Percentiles rank a stretch among this genome's conserved stretches.
Evolutionary conservation across 2,329 filamentous ascomycete species (phyloP).

Genomic region (Penicillium sclerotigenum): DNA sequence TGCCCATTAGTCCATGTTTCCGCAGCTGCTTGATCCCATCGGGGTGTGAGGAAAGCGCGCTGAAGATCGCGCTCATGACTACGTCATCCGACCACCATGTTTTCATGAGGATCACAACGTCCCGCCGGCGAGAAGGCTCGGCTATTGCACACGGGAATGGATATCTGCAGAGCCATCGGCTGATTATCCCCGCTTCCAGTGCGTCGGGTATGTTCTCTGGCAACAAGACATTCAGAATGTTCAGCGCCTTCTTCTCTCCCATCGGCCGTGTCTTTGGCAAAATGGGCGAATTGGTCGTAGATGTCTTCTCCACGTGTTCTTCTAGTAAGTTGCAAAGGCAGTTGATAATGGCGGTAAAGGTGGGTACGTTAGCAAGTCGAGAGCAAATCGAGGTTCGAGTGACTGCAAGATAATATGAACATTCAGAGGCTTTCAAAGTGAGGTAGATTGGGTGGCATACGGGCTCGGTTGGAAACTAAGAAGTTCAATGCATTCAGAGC

Average conservation of each 20-base stretch:
- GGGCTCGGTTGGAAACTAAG: slow-evolving; percentile 40
- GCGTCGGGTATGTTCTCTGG: slow-evolving; percentile 56
- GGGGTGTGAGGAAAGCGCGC: slow-evolving; percentile 35
- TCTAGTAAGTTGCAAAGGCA: slow-evolving; percentile 44
- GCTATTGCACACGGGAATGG: slow-evolving; percentile 60
- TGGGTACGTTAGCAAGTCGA: slow-evolving; percentile 35
- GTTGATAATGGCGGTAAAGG: slow-evolving; percentile 40
- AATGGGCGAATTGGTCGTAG: slow-evolving; percentile 36
- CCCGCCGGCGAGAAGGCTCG: slow-evolving; percentile 46
- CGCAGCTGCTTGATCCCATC: slow-evolving; percentile 43
- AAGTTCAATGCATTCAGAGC: slow-evolving; percentile 46
- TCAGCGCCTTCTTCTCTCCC: slow-evolving; percentile 44
- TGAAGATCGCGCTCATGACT: slow-evolving; percentile 45
- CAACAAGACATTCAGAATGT: slow-evolving; percentile 61
- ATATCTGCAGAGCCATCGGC: slow-evolving; percentile 71
- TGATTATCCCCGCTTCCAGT: slow-evolving; percentile 63
- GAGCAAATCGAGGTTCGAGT: slow-evolving; percentile 35
- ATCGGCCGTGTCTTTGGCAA: slow-evolving; percentile 41
- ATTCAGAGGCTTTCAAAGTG: background rate
- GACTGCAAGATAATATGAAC: slow-evolving; percentile 26
- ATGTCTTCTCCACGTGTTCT: slow-evolving; percentile 36
- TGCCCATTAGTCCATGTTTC: slow-evolving; percentile 43
- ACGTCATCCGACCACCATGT: slow-evolving; percentile 43
- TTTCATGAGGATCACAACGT: slow-evolving; percentile 42
- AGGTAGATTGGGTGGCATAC: slow-evolving; percentile 25